Percentiles rank a stretch among this genome's conserved stretches.
phyloP scores from a whole-genome alignment of 2,329 filamentous ascomycete species.

The Botryosphaeria dothidea region DNA sequence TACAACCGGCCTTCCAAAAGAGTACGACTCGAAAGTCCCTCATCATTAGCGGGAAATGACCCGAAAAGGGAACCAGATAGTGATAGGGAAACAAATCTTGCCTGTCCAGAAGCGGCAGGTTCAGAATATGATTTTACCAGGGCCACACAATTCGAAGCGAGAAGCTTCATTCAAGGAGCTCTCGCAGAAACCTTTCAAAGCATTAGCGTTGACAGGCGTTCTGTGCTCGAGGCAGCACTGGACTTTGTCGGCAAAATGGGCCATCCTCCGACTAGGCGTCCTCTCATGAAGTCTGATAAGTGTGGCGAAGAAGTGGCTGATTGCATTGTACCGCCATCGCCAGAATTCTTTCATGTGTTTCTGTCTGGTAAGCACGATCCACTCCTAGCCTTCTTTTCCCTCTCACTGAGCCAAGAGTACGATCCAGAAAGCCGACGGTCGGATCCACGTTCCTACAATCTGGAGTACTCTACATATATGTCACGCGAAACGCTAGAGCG shows the following conservation, averaged over 20 bases:
- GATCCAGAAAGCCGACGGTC: not conserved
- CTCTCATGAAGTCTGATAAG: not conserved
- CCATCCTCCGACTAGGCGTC: not conserved
- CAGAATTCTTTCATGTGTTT: slow-evolving; percentile 13
- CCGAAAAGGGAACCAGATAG: not conserved
- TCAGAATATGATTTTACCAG: slow-evolving; percentile 4
- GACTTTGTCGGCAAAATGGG: slow-evolving; percentile 15
- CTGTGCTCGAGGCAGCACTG: slow-evolving; percentile 10
- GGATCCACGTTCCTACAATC: not conserved
- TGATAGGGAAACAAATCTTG: not conserved
- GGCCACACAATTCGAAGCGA: slow-evolving; percentile 2
- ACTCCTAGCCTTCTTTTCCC: no score
- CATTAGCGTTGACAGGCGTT: not conserved
- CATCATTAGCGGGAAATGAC: not conserved
- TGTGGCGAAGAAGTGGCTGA: not conserved
- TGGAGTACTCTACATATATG: slow-evolving; percentile 21
- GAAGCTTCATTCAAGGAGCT: slow-evolving; percentile 12
- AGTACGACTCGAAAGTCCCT: not conserved
- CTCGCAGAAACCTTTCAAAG: not conserved
- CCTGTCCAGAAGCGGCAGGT: not conserved
- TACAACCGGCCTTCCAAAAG: not conserved
- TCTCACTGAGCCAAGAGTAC: not conserved
- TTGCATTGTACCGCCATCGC: not conserved
- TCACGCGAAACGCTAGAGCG: slow-evolving; percentile 31
- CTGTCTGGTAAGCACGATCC: not conserved